A percentile compares a stretch with the other conserved stretches of the same genome.
phyloP scores from a whole-genome alignment of 192 early-diverging fungal species.

The Oehlia diaphana region DNA sequence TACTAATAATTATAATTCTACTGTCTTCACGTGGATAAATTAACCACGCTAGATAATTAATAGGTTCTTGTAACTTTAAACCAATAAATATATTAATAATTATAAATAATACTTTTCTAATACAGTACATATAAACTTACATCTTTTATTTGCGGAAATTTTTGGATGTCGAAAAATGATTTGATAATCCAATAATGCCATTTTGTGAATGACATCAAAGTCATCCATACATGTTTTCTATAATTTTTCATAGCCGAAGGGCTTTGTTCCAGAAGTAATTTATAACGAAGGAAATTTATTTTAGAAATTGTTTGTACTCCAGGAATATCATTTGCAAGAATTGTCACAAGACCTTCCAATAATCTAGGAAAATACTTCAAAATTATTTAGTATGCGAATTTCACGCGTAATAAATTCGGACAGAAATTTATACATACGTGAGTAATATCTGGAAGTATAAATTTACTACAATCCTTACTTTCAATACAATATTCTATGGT shows the following conservation, averaged over 20 bases:
- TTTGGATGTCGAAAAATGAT: constrained; percentile 14
- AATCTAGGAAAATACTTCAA: constrained; percentile 5
- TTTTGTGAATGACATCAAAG: constrained; percentile 23
- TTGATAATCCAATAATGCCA: constrained; percentile 29
- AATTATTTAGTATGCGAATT: not conserved
- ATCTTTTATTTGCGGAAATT: constrained; percentile 10
- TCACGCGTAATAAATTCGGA: too few species aligned
- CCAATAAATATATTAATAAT: not conserved
- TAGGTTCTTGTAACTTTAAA: constrained; percentile 19
- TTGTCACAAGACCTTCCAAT: not conserved
- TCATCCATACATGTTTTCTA: constrained; percentile 19
- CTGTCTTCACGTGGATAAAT: constrained; percentile 16
- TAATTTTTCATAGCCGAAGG: not conserved
- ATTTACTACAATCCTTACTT: not conserved
- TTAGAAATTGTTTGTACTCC: not conserved
- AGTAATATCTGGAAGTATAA: not conserved
- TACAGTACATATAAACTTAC: not conserved
- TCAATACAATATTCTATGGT: constrained; percentile 5
- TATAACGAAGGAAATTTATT: not conserved
- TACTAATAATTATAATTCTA: constrained; percentile 1
- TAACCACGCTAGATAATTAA: constrained; percentile 19
- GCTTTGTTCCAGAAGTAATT: constrained; percentile 3
- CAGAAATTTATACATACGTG: not conserved
- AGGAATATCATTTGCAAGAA: not conserved
- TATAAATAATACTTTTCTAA: not conserved